These are phyloP conservation scores for Geranomyces michiganensis DNA, from an alignment of 192 early-diverging fungal species.

Conservation along the genomic window DNA sequence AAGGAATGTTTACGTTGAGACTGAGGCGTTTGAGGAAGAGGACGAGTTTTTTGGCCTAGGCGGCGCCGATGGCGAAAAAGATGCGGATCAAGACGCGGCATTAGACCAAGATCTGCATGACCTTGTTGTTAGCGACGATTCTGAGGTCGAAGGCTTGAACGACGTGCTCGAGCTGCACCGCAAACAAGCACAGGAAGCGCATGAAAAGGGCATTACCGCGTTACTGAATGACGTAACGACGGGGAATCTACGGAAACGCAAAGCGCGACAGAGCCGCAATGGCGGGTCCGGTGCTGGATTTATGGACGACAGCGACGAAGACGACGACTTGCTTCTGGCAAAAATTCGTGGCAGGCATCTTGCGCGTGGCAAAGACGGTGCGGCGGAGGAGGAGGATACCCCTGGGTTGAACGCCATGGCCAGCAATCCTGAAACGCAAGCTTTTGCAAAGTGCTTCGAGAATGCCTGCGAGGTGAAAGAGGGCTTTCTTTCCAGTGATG, in stretches of 20 bases:
- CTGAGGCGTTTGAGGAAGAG: constrained; percentile 29
- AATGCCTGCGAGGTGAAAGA: constrained; percentile 24
- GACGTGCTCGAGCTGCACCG: constrained; percentile 18
- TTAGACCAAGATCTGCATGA: constrained; percentile 25
- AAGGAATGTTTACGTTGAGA: constrained; percentile 22
- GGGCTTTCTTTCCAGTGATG: constrained; percentile 26
- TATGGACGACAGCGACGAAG: constrained; percentile 39
- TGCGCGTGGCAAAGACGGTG: not conserved
- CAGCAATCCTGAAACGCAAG: constrained; percentile 36
- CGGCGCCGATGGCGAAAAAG: constrained; percentile 37
- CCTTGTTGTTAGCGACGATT: constrained; percentile 32
- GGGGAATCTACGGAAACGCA: constrained; percentile 42
- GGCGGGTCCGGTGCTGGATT: constrained; percentile 22
- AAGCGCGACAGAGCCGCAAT: constrained; percentile 17
- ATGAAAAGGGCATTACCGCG: constrained; percentile 33
- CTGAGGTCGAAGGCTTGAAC: constrained; percentile 33
- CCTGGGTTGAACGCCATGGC: constrained; percentile 15
- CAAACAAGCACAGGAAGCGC: constrained; percentile 32
- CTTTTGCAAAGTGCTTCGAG: constrained; percentile 46
- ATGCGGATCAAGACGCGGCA: constrained; percentile 17
- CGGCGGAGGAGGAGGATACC: constrained; percentile 20
- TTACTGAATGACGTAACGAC: constrained; percentile 45
- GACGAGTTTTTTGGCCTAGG: constrained; percentile 48
- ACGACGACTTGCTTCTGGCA: constrained; percentile 32
- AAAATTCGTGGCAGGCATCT: constrained; percentile 16